Percentiles rank a stretch among this genome's conserved stretches.
phyloP scores from a whole-genome alignment of 106 monocot species.

The Dendrobium officinale region DNA sequence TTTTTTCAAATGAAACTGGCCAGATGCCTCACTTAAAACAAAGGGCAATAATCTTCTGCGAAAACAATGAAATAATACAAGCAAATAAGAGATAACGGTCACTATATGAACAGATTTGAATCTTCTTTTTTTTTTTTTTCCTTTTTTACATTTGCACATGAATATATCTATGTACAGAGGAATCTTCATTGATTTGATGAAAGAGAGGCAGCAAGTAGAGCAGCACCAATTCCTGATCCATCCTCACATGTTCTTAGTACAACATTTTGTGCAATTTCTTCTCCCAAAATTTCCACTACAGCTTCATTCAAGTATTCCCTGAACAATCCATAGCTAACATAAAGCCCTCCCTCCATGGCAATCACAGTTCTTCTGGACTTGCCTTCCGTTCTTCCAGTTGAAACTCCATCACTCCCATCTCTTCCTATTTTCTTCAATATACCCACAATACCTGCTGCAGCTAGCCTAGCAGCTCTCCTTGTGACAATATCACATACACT shows the following conservation, averaged over 20 bases:
- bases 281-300: constrained; percentile 71
- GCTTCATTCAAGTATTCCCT: constrained; percentile 87
- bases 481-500: constrained; percentile 79
- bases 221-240: constrained; percentile 87
- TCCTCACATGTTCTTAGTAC: constrained; percentile 52
- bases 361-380: constrained; percentile 58
- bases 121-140: constrained; percentile 11
- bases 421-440: constrained; percentile 92
- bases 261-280: constrained; percentile 61
- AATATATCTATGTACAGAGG: constrained; percentile 6
- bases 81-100: not conserved
- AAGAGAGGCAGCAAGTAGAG: constrained; percentile 71
- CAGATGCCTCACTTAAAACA: not conserved
- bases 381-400: constrained; percentile 34
- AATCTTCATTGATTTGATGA: constrained; percentile 30
- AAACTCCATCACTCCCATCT: constrained; percentile 65
- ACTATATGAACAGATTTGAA: constrained; percentile 4
- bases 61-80: constrained; percentile 8
- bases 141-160: constrained; percentile 37
- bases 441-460: constrained; percentile 89
- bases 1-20: not conserved
- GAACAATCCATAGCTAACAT: constrained; percentile 53
- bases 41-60: constrained; percentile 4
- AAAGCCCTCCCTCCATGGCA: constrained; percentile 77
- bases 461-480: constrained; percentile 73